A percentile compares a stretch with the other conserved stretches of the same genome.
phyloP scores from a whole-genome alignment of 1,284 basidiomycete genomes.

The Trichosporon sp. region DNA sequence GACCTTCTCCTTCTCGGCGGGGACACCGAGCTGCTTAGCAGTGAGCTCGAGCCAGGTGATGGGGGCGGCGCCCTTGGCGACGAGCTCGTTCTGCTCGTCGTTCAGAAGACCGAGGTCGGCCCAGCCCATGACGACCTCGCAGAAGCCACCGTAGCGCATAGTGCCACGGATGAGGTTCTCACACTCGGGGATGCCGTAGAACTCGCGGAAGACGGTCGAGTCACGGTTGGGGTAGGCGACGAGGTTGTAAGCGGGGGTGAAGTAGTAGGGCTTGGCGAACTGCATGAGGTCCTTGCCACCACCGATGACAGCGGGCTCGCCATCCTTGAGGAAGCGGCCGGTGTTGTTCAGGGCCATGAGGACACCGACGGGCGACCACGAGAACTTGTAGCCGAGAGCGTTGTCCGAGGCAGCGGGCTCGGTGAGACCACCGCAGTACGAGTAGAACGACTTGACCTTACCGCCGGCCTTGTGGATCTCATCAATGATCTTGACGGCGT shows the following conservation, averaged over 20 bases:
- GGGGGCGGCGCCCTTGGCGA: conserved; percentile 63
- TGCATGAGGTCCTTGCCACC: conserved; percentile 73
- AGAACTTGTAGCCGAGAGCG: conserved; percentile 98
- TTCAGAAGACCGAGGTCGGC: conserved; percentile 88
- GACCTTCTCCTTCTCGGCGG: conserved; percentile 72
- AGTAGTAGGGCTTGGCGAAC: conserved; percentile 89
- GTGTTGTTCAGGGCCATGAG: conserved; percentile 92
- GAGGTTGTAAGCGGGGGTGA: conserved; percentile 92
- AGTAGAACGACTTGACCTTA: conserved; percentile 93
- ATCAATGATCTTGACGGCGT: conserved; percentile 94
- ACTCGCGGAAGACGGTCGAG: conserved; percentile 80
- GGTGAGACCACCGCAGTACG: conserved; percentile 95
- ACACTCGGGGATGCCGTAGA: conserved; percentile 90
- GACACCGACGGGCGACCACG: conserved; percentile 96
- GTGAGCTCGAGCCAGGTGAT: conserved; percentile 82
- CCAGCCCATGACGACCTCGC: conserved; percentile 88
- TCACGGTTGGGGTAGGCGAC: conserved; percentile 98
- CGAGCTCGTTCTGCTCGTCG: conserved; percentile 74
- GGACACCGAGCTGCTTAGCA: conserved; percentile 75
- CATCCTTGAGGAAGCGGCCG: conserved; percentile 76
- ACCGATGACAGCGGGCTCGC: conserved; percentile 67
- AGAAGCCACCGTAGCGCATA: conserved; percentile 95
- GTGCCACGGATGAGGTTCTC: conserved; percentile 92
- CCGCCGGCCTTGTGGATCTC: conserved; percentile 92
- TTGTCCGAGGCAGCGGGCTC: conserved; percentile 83